Base-by-base conservation (phyloP, 768 basidiomycete genomes). In the Lanmaoa rubissima region DNA sequence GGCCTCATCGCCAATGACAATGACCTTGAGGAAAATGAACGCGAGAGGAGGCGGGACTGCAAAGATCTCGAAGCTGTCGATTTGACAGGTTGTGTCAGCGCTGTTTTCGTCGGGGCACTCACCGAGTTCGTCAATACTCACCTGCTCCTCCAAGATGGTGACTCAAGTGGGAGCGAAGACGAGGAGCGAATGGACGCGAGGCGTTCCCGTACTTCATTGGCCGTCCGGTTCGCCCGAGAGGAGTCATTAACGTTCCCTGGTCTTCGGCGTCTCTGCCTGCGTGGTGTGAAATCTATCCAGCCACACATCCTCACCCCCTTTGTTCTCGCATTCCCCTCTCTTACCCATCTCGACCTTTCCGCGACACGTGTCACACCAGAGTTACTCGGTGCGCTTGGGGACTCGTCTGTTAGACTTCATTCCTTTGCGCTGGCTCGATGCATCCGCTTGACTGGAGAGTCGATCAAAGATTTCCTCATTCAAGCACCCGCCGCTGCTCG, bases 81-180 rank as follows among this genome's bases (percentile, higher is more conserved):
- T 69, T 74, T 98, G 51, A 98, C 95, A 7, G 96, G 95, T 63
- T 98, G 96, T 67, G 90, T 98, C 73, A 94, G 91, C 66, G 83
- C 84, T 21, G 89, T 94, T 1, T 98, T 97, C 68, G 89, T 90
- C 55, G 84, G 87, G 59, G 92, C 90, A 1, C 81, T 98, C 60
- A 81, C 83, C 26, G 90, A 93, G 52, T 92, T 98, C 65, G 92
- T 91, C 60, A 79, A 79, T 48, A 80, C 79, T 38, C 83, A 91
- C 70, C 73, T 91, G 17, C 73, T 78, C 21, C 70, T 68, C 36
- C 59, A 71, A 11, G 75, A 79, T 24, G 62, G 71, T 8, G 79
- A 82, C 43, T 73, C 72, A 35, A 77, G 73, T 43, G 77, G 76
- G 26, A 80, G 78, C 46, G 79, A 78, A 24, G 77, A 77, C 32